Evolutionary conservation across 2,329 filamentous ascomycete genomes (phyloP), one percentile per base, ranked within the genome.

Genomic region (Cladosporium sp.): DNA sequence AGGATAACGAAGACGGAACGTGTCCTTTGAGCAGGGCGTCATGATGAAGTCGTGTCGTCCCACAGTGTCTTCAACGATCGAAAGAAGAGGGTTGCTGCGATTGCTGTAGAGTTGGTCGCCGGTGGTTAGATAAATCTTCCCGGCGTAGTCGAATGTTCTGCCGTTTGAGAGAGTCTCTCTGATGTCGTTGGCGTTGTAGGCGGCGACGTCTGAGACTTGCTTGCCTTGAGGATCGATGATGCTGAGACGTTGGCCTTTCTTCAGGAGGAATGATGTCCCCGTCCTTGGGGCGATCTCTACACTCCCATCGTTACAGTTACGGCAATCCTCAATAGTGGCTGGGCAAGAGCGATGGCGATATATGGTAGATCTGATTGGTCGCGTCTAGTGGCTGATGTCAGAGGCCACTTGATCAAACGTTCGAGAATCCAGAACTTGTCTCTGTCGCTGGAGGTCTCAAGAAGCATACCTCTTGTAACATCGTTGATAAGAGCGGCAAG

Each of bases 1-100:
- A 5, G 67, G 68, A 38, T 73, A 73, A 21, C 71, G 70, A 18
- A 73, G 70, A 6, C 71, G 66, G 58, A 70, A 72, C 3, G 71
- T 71, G 47, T 69, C 69, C 21, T 68, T 67, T 2, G 70, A 71
- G 61, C 68, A 72, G 21, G 70, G 71, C 28, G 71, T 71, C 28
- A 71, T 54, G 2, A 72, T 52, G 34, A 72, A 72, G 62, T 72
- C 71, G 68, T 69, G 68, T 2, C 68, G 64, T 15, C 67, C 67
- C 18, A 66, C 66, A 1, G 69, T 71, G 38, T 70, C 69, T 41
- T 69, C 65, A 44, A 69, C 64, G 18, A 71, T 71, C 1, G 65
- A 52, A 8, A 71, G 66, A 49, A 71, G 65, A 14, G 68, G 47
- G 26, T 69, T 69, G 59, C 68, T 70, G 26, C 71, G 67, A 36